Evolutionary conservation across 1,139 yeast genomes (phyloP).

Genomic region (Wickerhamiella infanticola): DNA sequence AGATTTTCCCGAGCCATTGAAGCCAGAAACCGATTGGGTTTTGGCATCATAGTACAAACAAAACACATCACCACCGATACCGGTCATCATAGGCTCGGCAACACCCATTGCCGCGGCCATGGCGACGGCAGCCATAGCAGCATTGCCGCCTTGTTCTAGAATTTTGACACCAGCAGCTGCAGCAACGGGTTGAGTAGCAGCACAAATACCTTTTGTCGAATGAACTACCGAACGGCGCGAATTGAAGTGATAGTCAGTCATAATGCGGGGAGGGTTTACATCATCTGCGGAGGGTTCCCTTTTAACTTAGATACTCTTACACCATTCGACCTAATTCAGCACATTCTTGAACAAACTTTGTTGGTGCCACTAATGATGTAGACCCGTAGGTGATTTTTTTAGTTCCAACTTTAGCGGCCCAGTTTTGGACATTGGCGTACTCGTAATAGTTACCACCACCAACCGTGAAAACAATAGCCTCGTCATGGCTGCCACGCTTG

Average conservation of each 20-base stretch:
- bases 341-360: constrained; percentile 60
- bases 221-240: constrained; percentile 69
- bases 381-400: constrained; percentile 67
- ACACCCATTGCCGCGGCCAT: constrained; percentile 60
- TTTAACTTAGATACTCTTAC: not conserved
- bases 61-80: constrained; percentile 76
- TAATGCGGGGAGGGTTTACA: not conserved
- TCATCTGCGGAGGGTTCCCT: not conserved
- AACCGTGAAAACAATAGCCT: constrained; percentile 75
- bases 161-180: constrained; percentile 58
- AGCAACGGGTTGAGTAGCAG: constrained; percentile 66
- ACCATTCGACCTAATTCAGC: constrained; percentile 33
- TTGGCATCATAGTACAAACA: constrained; percentile 41
- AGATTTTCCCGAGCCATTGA: constrained; percentile 68
- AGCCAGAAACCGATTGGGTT: constrained; percentile 40
- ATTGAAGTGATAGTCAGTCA: constrained; percentile 19
- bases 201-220: constrained; percentile 58
- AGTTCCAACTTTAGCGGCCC: constrained; percentile 39
- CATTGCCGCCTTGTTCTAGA: constrained; percentile 59
- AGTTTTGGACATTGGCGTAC: constrained; percentile 85
- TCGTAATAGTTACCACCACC: constrained; percentile 96
- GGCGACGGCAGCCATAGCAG: constrained; percentile 65
- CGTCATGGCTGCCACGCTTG: constrained; percentile 63
- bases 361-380: constrained; percentile 65
- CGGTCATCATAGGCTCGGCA: constrained; percentile 64